Evolutionary conservation across 179 eudicot genomes (phyloP).

Genomic region (Beta macrorhiza): DNA sequence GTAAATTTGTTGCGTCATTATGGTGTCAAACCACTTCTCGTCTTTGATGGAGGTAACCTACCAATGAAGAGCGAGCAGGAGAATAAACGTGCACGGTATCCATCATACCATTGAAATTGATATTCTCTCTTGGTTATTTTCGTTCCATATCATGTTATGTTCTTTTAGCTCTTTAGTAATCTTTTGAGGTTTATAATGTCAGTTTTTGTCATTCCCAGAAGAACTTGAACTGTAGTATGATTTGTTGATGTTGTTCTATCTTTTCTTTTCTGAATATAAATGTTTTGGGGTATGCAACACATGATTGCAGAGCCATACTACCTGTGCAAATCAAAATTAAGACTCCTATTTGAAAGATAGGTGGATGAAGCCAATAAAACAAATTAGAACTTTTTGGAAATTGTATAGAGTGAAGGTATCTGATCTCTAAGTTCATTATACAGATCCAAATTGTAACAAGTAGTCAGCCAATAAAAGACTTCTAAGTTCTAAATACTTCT

Average conservation of each 20-base stretch:
- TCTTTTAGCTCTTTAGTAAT: not conserved
- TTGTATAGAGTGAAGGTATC: not conserved
- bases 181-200: too few species aligned
- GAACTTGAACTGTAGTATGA: not conserved
- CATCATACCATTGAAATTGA: not conserved
- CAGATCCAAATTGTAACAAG: too few species aligned
- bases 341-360: too few species aligned
- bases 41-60: conserved; percentile 87
- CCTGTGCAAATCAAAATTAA: too few species aligned
- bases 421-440: too few species aligned
- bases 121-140: not conserved
- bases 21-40: conserved; percentile 84
- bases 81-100: conserved; percentile 81
- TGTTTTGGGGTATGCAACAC: too few species aligned
- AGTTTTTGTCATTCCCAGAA: not conserved
- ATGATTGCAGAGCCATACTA: not conserved
- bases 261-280: not conserved
- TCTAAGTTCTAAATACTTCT: too few species aligned
- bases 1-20: conserved; percentile 90
- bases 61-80: conserved; percentile 97
- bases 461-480: too few species aligned
- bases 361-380: too few species aligned
- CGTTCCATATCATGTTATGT: not conserved
- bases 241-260: conserved; percentile 13
- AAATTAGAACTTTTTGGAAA: too few species aligned